Evolutionary conservation across 257 asterid species (phyloP), one percentile per base, ranked within the genome.

Genomic region (Leptodermis oblonga): DNA sequence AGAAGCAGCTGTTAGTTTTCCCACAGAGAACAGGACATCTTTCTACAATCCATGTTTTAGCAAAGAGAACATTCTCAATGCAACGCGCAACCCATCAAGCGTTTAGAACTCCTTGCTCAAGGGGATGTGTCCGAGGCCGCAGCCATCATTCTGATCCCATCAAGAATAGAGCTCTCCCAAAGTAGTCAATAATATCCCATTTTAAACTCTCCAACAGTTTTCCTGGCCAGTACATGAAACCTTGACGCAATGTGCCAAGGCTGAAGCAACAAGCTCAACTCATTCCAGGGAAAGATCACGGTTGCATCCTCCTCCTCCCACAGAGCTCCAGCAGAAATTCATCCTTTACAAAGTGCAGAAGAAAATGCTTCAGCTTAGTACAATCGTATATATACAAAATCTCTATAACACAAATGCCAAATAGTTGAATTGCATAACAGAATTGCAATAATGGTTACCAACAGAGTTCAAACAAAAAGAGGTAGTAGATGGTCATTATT

Each of bases 201-300:
- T 25, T 69, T 14, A n/a, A 36, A 55, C 53, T 23, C 46, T 17
- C 36, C 53, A 23, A 49, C 20, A 33, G 22, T 37, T 17, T 13
- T 48, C n/a, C 52, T 36, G 15, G 11, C 26, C 30, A 1, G 75
- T 49, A 9, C 13, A 8, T 71, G 33, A 49, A 71, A 63, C 64
- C 25, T 20, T 4, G 15, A 17, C 28, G 42, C 31, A 25, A 26
- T n/a, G n/a, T 41, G 20, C 3, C 31, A 10, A 55, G 66, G 73
- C 65, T 9, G 13, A 30, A 39, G 66, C 65, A 25, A 62, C 42
- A 10, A n/a, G 54, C 45, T 42, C 41, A 43, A 28, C 41, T 45
- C 73, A 5, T 70, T 30, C 65, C 17, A 4, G 49, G 13, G 15
- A 66, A 70, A 48, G 5, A 36, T 34, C 39, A 54, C 54, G 3